Evolutionary conservation across 371 early-diverging fungal species (phyloP), one percentile per base, ranked within the genome.

Genomic region (Rhizomucor miehei): DNA sequence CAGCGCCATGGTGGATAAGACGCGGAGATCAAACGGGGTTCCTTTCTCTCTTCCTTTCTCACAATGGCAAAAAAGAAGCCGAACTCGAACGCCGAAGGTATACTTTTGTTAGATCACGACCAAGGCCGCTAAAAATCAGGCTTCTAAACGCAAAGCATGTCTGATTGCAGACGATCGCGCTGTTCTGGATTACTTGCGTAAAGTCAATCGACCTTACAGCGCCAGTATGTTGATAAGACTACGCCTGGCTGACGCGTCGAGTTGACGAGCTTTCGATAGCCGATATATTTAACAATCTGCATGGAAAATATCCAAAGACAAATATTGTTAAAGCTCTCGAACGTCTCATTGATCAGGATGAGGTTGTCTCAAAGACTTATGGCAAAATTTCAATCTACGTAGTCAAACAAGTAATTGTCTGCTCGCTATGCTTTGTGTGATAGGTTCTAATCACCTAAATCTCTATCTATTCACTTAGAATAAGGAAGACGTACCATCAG

Each of bases 281-380:
- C 37, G 62, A 62, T 29, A 48, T 62, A 17, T 62, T 56, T 14
- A 62, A 62, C 53, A 62, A 62, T 39, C 39, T 62, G 10, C 52
- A 56, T 13, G 53, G 53, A 16, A 62, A 62, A 49, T 52, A 62
- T 20, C 57, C 21, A 14, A 62, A 62, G 24, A 17, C 53, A 12
- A 39, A 21, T 19, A 38, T 62, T 41, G 53, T 49, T 13, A 53
- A 62, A 17, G 45, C 44, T 13, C 39, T 62, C 3, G 62, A 62
- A 2, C 56, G 50, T 2, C 39, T 62, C 2, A 44, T 38, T 13
- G 53, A 52, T 16, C 52, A 56, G 45, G 19, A 51, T 4, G 16
- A 34, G 6, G 29, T 62, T 12, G 24, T 48, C 1, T 37, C 52
- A 17, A 62, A 62, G 21, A 24, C 50, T 1, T 62, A 62, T 35